These are phyloP conservation scores for Symbiodinium pilosum DNA, from an alignment of 73 alveolate species.

Conservation along the genomic window DNA sequence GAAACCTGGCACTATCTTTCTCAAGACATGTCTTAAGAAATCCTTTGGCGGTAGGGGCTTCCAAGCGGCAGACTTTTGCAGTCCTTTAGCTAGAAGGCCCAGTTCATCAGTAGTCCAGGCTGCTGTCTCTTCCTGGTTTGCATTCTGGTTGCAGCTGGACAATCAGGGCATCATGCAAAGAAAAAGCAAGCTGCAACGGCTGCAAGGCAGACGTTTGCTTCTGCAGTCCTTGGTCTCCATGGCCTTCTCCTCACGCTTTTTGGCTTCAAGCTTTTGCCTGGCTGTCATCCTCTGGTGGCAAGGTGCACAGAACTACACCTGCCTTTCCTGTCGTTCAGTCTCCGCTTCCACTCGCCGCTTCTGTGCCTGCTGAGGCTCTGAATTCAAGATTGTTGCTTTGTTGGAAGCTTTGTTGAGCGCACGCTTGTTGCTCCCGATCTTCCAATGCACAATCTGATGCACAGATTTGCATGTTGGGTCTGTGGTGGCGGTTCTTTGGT, in stretches of 20 bases:
- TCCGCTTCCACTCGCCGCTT: constrained; percentile 44
- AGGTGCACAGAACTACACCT: background rate
- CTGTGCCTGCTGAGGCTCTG: constrained; percentile 29
- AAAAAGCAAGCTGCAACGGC: too few relatives aligned
- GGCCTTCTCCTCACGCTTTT: constrained; percentile 61
- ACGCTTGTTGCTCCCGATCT: too few relatives aligned
- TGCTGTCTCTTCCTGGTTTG: background rate
- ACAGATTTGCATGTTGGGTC: too few relatives aligned
- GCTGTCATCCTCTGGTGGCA: background rate
- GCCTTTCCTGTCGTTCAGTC: constrained; percentile 75
- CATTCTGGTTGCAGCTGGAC: too few relatives aligned
- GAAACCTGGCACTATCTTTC: constrained; percentile 17
- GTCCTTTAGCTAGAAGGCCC: constrained; percentile 82
- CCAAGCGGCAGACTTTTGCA: constrained; percentile 45
- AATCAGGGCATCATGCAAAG: too few relatives aligned
- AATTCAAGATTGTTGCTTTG: too few relatives aligned
- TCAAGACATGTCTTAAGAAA: background rate
- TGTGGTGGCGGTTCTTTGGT: too few relatives aligned
- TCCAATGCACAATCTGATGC: too few relatives aligned
- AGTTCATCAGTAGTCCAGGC: constrained; percentile 72
- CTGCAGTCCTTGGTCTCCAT: constrained; percentile 27
- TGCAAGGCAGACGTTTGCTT: too few relatives aligned
- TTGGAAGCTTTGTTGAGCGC: too few relatives aligned
- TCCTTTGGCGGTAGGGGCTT: background rate
- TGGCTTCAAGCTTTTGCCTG: constrained; percentile 77